Conservation (phyloP, 2,329 filamentous ascomycete species). For the Juglanconis oblonga region DNA sequence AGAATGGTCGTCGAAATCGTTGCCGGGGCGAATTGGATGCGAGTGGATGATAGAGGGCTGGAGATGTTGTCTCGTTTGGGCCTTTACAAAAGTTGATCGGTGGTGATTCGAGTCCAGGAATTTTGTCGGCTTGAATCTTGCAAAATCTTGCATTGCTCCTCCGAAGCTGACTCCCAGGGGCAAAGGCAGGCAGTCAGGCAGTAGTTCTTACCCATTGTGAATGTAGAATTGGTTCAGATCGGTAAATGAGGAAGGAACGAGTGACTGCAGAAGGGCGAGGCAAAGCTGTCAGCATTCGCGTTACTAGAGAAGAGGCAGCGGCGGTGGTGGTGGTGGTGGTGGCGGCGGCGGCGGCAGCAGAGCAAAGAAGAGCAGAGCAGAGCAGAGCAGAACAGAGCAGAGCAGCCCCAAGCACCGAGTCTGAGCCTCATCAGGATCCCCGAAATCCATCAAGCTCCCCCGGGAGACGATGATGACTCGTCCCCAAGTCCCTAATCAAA, state of each 20-base stretch:
- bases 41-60: neutral
- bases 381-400: neutral
- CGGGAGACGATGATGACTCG: neutral
- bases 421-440: neutral
- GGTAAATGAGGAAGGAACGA: constrained; percentile 18
- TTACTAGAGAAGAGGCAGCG: neutral
- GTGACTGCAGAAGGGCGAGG: constrained; percentile 11
- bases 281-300: constrained; percentile 12
- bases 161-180: neutral
- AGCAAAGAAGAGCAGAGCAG: neutral
- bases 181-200: neutral
- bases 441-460: neutral
- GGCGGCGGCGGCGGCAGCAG: neutral
- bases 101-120: constrained; percentile 3
- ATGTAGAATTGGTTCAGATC: constrained; percentile 12
- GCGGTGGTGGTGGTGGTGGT: neutral
- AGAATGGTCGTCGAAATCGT: neutral
- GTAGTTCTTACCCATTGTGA: constrained; percentile 19
- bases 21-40: neutral
- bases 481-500: too few relatives aligned
- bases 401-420: neutral
- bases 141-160: constrained; percentile 16
- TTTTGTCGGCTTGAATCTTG: neutral
- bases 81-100: neutral
- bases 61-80: neutral